Evolutionary conservation across 495 filamentous ascomycete species (phyloP), one percentile per base, ranked within the genome.

Genomic region (Penicillium steckii): DNA sequence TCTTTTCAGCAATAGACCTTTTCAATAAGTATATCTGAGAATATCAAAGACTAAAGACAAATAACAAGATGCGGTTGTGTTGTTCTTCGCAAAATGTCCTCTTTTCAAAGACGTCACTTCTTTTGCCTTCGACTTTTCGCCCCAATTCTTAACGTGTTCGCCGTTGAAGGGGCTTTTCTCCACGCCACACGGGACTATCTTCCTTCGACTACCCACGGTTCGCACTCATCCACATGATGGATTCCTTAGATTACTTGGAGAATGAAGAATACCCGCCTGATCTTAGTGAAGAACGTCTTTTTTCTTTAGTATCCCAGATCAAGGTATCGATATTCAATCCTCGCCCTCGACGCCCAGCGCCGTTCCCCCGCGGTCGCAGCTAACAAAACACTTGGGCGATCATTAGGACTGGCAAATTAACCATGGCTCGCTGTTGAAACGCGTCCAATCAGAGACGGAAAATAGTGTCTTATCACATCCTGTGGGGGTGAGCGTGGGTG

Each of bases 381-480:
- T 41, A 41, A 41, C 38, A 76, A 37, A 12, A n/a, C 33, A 86
- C n/a, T n/a, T n/a, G n/a, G n/a, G n/a, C n/a, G n/a, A n/a, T n/a
- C 52, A 87, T 24, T 38, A 85, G 63, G 90, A 95, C 69, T 95
- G 88, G 86, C 81, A 88, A 27, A 79, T 93, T 29, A 86, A 87
- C n/a, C 77, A 94, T 71, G 91, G 91, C 24, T 81, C 91, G 7
- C 75, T 88, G 8, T 80, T 96, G 18, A 84, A 89, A 32, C 84
- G 83, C 8, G 65, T 87, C 15, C 50, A 71, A 10, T 59, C 68
- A 3, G 70, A 78, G 22, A 71, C 74, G 29, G 85, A 89, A 60
- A 70, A 80, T 25, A 82, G 77, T 13, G 82, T 85, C 24, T 71
- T 87, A 4, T 83, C 87, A 37, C 84, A 81, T 10, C 83, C 85